Conservation (phyloP, 495 filamentous ascomycete genomes). For the Penicillium soppii region DNA sequence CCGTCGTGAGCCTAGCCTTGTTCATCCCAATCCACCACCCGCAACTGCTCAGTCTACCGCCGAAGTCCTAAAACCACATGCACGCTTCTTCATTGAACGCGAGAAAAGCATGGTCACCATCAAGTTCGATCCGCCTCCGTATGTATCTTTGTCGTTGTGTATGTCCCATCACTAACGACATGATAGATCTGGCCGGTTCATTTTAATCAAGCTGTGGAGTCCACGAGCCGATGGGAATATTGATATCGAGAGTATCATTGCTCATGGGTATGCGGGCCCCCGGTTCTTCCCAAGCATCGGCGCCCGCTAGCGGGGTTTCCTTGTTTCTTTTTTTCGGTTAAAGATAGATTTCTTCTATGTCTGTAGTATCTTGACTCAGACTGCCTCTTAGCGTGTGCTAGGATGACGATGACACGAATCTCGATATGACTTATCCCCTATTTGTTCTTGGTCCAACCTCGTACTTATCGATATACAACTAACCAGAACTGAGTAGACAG, state of each 20-base stretch:
- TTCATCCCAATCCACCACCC: slow-evolving; percentile 24
- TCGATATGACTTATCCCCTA: not conserved
- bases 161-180: not conserved
- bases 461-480: too few relatives aligned
- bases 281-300: slow-evolving; percentile 64
- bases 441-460: too few relatives aligned
- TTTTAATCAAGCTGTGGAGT: slow-evolving; percentile 85
- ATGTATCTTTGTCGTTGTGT: slow-evolving; percentile 32
- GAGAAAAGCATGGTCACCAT: slow-evolving; percentile 82
- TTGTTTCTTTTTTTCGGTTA: not conserved
- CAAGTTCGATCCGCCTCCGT: slow-evolving; percentile 85
- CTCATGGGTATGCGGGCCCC: slow-evolving; percentile 78
- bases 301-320: not conserved
- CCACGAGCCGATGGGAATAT: slow-evolving; percentile 67
- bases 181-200: slow-evolving; percentile 64
- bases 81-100: slow-evolving; percentile 74
- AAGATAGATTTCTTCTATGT: not conserved
- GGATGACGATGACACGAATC: slow-evolving; percentile 1
- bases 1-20: slow-evolving; percentile 26
- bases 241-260: slow-evolving; percentile 79
- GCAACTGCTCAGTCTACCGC: slow-evolving; percentile 21
- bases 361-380: not conserved
- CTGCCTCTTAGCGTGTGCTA: not conserved
- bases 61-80: slow-evolving; percentile 67
- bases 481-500: too few relatives aligned